These are phyloP conservation scores for Lunularia cruciata DNA, from an alignment of 225 moss, liverwort and hornwort genomes.

Conservation along the genomic window DNA sequence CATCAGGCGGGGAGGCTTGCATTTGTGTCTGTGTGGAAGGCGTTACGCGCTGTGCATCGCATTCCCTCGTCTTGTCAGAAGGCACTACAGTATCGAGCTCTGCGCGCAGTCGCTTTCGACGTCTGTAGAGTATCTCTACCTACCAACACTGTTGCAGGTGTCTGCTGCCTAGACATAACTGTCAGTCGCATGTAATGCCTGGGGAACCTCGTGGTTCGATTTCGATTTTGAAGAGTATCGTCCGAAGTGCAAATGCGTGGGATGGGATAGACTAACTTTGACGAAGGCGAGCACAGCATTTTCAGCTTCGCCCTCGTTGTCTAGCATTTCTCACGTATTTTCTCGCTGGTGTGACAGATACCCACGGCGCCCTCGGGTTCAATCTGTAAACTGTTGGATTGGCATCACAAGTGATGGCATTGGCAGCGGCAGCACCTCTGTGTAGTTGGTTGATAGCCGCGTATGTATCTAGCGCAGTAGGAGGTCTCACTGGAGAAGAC, in stretches of 20 bases:
- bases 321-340: neutral
- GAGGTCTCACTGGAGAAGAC: conserved; percentile 36
- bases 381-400: conserved; percentile 17
- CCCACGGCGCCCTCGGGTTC: conserved; percentile 8
- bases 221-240: neutral
- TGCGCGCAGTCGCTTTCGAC: neutral
- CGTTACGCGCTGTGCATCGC: neutral
- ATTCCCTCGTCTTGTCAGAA: neutral
- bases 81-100: neutral
- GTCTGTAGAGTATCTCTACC: neutral
- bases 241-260: neutral
- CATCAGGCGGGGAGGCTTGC: neutral
- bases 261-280: neutral
- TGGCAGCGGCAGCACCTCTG: conserved; percentile 49
- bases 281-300: neutral
- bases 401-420: conserved; percentile 36
- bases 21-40: neutral
- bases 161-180: neutral
- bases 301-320: neutral
- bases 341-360: conserved; percentile 17
- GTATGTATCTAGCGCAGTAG: conserved; percentile 43
- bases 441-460: conserved; percentile 51
- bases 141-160: neutral
- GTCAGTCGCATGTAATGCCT: neutral
- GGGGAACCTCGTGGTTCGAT: too few relatives aligned